Conservation (phyloP, 108 stramenopile genomes). For the Chaetoceros muelleri region DNA sequence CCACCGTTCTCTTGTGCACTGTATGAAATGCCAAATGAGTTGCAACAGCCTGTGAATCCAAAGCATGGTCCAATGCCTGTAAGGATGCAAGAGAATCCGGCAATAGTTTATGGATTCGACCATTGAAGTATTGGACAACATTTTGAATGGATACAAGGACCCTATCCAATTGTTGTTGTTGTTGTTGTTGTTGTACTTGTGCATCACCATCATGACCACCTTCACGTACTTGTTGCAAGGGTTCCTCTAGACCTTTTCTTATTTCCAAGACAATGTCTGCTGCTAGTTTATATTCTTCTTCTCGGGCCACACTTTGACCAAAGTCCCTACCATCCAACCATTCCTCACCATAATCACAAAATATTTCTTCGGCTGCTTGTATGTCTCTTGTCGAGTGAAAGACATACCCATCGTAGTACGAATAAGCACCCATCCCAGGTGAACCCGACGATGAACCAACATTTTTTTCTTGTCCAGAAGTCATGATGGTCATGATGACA, state of each 20-base stretch:
- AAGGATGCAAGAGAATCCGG: background rate
- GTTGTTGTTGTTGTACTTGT: no score
- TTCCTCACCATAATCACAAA: constrained; percentile 53
- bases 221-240: no score
- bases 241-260: background rate
- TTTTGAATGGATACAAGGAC: background rate
- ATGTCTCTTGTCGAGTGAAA: constrained; percentile 18
- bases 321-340: constrained; percentile 16
- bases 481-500: background rate
- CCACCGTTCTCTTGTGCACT: constrained; percentile 8
- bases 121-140: background rate
- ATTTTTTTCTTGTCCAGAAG: no score
- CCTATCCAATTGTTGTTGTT: background rate
- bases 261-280: background rate
- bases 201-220: no score
- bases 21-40: background rate
- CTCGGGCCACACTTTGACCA: background rate
- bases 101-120: background rate
- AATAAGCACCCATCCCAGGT: background rate
- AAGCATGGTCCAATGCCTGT: background rate
- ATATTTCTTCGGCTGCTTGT: constrained; percentile 45
- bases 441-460: no score
- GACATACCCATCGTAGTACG: background rate
- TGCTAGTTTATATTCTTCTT: background rate
- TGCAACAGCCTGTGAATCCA: background rate